Evolutionary conservation across 768 basidiomycete genomes (phyloP).

Genomic region (Trametes elegans): DNA sequence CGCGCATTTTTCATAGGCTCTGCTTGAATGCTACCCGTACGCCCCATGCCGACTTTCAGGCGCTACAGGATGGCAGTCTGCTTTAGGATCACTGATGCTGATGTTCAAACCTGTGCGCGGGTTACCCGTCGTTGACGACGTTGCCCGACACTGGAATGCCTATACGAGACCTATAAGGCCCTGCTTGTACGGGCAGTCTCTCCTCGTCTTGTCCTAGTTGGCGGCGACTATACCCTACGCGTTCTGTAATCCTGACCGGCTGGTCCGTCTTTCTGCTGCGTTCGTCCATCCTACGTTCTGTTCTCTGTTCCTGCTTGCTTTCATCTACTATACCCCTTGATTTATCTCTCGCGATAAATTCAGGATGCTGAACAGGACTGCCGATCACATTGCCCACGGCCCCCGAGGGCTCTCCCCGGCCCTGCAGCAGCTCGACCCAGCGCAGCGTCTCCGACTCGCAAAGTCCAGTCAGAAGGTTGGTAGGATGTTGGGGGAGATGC

Average conservation of each 20-base stretch:
- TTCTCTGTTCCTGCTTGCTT: neutral
- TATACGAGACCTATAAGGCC: neutral
- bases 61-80: too few relatives aligned
- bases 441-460: constrained; percentile 14
- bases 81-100: neutral
- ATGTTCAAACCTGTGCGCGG: neutral
- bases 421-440: constrained; percentile 16
- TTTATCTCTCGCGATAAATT: neutral
- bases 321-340: neutral
- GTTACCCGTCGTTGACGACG: neutral
- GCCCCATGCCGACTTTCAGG: neutral
- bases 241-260: constrained; percentile 5
- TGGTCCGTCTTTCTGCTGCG: constrained; percentile 4
- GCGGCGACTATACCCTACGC: constrained; percentile 11
- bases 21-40: neutral
- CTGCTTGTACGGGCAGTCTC: neutral
- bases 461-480: constrained; percentile 21
- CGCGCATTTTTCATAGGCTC: neutral
- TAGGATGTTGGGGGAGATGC: constrained; percentile 13
- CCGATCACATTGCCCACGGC: constrained; percentile 10
- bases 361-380: constrained; percentile 16
- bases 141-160: neutral
- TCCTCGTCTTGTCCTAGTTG: constrained; percentile 15
- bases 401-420: constrained; percentile 8
- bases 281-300: neutral